phyloP scores from a whole-genome alignment of 2,329 filamentous ascomycete species.

The Beauveria caledonica region DNA sequence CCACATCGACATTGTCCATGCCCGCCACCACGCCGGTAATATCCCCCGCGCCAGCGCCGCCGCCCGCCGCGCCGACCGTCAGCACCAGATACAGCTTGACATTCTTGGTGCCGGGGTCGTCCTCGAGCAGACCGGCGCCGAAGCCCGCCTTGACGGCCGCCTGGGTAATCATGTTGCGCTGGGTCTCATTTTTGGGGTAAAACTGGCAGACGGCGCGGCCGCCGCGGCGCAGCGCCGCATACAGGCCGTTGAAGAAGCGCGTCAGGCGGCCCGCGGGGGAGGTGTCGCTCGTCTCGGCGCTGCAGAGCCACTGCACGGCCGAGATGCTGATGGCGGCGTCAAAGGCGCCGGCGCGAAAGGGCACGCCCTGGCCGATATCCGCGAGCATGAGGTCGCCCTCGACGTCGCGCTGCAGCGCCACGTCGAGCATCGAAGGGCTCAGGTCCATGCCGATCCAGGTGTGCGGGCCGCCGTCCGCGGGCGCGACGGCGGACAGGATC shows the following conservation, averaged over 20 bases:
- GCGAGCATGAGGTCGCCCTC: constrained; percentile 91
- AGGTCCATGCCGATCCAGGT: constrained; percentile 98
- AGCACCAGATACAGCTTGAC: constrained; percentile 93
- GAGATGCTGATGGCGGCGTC: constrained; percentile 93
- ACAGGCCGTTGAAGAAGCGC: constrained; percentile 88
- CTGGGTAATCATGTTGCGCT: constrained; percentile 83
- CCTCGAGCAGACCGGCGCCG: constrained; percentile 87
- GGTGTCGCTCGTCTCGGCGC: constrained; percentile 83
- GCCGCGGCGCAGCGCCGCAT: constrained; percentile 73
- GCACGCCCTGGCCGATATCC: constrained; percentile 91
- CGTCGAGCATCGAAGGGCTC: constrained; percentile 89
- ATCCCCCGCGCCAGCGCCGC: constrained; percentile 48
- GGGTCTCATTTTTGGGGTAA: constrained; percentile 90
- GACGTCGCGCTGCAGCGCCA: constrained; percentile 83
- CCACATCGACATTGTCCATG: constrained; percentile 79
- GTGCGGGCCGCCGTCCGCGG: constrained; percentile 74
- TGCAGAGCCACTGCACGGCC: constrained; percentile 98
- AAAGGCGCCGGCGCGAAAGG: constrained; percentile 85
- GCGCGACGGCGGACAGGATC: constrained; percentile 67
- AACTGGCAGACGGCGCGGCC: constrained; percentile 94
- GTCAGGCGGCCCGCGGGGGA: constrained; percentile 68
- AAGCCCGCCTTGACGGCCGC: constrained; percentile 93
- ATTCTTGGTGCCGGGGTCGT: constrained; percentile 94
- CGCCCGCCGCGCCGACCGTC: constrained; percentile 64
- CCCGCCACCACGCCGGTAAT: constrained; percentile 85